Conservation (phyloP, 768 basidiomycete genomes). For the Cyclocybe cylindracea region DNA sequence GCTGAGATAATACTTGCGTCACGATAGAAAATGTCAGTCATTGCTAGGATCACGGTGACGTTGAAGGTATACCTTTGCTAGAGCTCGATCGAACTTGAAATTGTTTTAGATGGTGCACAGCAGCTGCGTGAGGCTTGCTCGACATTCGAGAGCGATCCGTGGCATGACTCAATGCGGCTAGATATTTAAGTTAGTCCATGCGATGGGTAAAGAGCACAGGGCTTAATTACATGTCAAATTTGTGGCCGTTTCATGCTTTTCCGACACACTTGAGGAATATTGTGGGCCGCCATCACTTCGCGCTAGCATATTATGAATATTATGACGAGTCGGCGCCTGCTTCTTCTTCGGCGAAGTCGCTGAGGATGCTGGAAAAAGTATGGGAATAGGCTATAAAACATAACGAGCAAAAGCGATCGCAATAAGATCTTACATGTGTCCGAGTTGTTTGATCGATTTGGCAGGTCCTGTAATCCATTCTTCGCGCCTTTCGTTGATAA, state of each 20-base stretch:
- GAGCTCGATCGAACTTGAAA: conserved; percentile 10
- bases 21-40: conserved; percentile 5
- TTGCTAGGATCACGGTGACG: conserved; percentile 8
- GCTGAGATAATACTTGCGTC: conserved; percentile 9
- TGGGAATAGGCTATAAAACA: background rate
- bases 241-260: conserved; percentile 2
- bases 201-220: conserved; percentile 2
- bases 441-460: conserved; percentile 4
- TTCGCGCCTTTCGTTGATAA: conserved; percentile 1
- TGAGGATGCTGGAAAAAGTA: conserved; percentile 6
- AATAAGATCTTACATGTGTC: conserved; percentile 6
- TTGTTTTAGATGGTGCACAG: conserved; percentile 7
- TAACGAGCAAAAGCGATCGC: background rate
- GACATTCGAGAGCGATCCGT: conserved; percentile 3
- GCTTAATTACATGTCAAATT: conserved; percentile 8
- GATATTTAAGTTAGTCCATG: conserved; percentile 7
- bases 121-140: conserved; percentile 9
- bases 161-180: conserved; percentile 6
- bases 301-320: background rate
- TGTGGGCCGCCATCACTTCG: conserved; percentile 1
- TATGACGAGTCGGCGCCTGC: conserved; percentile 3
- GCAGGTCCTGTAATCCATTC: conserved; percentile 3
- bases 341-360: conserved; percentile 1
- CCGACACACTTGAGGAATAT: background rate
- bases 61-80: conserved; percentile 10